A percentile compares a stretch with the other conserved stretches of the same genome.
phyloP scores from a whole-genome alignment of 2,329 filamentous ascomycete genomes.

The Paradendryphiella salina region DNA sequence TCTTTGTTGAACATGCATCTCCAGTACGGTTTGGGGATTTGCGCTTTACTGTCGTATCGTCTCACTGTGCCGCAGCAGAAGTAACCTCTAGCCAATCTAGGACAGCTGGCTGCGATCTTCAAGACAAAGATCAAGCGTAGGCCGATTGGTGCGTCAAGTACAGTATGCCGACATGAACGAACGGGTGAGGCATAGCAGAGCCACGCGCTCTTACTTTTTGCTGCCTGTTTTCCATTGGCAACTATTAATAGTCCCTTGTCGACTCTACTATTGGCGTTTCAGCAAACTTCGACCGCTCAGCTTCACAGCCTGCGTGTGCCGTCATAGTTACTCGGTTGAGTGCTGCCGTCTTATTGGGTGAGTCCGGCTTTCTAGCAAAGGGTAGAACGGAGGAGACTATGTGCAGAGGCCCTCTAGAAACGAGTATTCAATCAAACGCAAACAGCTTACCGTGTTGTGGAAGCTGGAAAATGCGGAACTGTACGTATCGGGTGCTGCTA shows the following conservation, averaged over 20 bases:
- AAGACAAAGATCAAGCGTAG: neutral
- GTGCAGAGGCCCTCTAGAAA: neutral
- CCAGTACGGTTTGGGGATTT: neutral
- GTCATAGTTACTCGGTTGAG: slow-evolving; percentile 13
- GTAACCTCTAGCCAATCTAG: neutral
- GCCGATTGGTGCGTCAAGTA: neutral
- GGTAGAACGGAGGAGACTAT: neutral
- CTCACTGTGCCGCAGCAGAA: neutral
- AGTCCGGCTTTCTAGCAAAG: neutral
- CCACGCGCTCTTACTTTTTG: neutral
- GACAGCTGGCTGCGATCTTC: neutral
- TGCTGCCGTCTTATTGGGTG: slow-evolving; percentile 15
- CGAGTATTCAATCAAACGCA: neutral
- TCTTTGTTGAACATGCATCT: neutral
- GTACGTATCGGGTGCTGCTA: too few relatives aligned
- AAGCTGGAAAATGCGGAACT: too few relatives aligned
- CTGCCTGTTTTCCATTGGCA: neutral
- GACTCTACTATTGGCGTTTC: neutral
- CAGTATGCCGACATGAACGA: neutral
- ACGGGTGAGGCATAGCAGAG: neutral
- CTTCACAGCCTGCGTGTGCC: slow-evolving; percentile 9
- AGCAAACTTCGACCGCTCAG: neutral
- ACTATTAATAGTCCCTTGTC: neutral
- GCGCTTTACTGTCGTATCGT: neutral
- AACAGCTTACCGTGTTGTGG: too few relatives aligned